Conservation (phyloP, 164 flowering plant species). For the Buxus sempervirens region DNA sequence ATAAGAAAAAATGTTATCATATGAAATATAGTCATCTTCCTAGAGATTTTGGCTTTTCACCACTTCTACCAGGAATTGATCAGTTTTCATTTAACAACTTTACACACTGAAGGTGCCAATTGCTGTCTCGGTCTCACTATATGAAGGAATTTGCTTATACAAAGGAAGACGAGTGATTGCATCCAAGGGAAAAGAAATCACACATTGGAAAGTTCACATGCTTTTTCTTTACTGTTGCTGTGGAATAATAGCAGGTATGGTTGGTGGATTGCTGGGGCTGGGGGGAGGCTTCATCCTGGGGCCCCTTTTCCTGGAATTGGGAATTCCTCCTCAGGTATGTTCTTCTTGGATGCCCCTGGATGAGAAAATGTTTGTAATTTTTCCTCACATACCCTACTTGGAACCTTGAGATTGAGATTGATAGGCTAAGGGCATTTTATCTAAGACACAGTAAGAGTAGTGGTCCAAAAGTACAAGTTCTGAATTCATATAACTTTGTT, state of each 20-base stretch:
- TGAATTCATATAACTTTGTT: no score
- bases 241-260: conserved; percentile 45
- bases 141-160: conserved; percentile 43
- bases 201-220: conserved; percentile 28
- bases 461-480: no score
- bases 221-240: conserved; percentile 35
- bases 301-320: conserved; percentile 46
- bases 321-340: conserved; percentile 53
- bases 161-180: conserved; percentile 37
- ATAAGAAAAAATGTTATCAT: background rate
- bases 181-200: conserved; percentile 31
- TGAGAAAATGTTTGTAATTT: background rate
- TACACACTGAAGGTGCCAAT: conserved; percentile 51
- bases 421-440: no score
- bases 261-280: conserved; percentile 53
- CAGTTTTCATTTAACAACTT: background rate
- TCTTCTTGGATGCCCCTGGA: background rate
- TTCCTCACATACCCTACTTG: no score
- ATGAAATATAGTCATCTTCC: background rate
- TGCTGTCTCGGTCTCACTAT: conserved; percentile 45
- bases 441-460: no score
- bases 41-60: background rate
- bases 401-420: no score
- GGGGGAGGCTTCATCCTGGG: conserved; percentile 55
- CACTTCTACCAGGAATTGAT: background rate